These are phyloP conservation scores for Leccinum subfulvum DNA, from an alignment of 1,284 basidiomycete genomes.

Conservation along the genomic window DNA sequence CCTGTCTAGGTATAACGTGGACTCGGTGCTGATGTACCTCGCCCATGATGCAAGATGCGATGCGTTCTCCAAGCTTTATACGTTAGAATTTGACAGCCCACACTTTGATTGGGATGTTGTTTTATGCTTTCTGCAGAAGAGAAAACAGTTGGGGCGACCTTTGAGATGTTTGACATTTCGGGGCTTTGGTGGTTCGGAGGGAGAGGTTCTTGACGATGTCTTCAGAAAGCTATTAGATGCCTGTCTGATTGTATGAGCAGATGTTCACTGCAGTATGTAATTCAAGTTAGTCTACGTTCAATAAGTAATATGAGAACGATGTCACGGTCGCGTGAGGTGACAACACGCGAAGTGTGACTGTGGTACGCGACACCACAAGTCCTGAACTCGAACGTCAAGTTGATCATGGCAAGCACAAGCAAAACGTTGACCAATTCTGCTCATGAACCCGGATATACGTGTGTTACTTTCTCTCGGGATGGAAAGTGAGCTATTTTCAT, in stretches of 20 bases:
- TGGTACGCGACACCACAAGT: background rate
- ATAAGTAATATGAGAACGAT: background rate
- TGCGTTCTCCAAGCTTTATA: constrained; percentile 25
- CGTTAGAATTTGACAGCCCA: constrained; percentile 22
- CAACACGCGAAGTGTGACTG: constrained; percentile 27
- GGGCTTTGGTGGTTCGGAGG: constrained; percentile 24
- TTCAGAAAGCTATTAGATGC: constrained; percentile 25
- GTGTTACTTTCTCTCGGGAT: constrained; percentile 58
- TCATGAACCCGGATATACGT: constrained; percentile 42
- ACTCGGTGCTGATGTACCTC: constrained; percentile 27
- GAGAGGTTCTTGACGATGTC: constrained; percentile 20
- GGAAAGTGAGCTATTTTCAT: constrained; percentile 47
- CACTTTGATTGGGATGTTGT: constrained; percentile 34
- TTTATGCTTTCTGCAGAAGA: constrained; percentile 27
- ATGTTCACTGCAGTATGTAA: background rate
- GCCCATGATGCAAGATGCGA: constrained; percentile 32
- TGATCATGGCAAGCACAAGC: constrained; percentile 27
- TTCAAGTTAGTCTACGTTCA: background rate
- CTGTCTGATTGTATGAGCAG: constrained; percentile 23
- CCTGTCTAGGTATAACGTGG: constrained; percentile 27
- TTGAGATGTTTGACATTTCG: constrained; percentile 17
- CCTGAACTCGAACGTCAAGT: background rate
- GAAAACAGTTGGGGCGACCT: constrained; percentile 23
- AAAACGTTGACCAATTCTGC: constrained; percentile 38
- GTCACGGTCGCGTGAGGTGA: constrained; percentile 28